Base-by-base conservation (phyloP, 345 rosid species). In the Adansonia digitata region DNA sequence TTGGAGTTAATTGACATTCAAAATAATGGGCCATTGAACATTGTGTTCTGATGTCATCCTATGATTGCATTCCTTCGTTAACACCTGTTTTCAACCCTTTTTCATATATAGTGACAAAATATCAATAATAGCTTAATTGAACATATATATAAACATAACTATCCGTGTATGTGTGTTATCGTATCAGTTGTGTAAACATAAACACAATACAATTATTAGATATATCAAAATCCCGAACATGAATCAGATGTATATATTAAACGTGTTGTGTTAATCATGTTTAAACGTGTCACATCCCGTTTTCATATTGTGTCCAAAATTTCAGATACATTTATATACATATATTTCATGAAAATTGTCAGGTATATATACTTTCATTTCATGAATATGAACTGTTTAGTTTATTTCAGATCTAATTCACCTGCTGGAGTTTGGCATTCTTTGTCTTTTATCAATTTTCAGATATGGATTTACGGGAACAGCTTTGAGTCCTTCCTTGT, bases 381-480 rank as follows among this genome's bases (percentile, higher is more conserved):
- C n/a, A n/a, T n/a, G n/a, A 42, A 34, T 2, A 35, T 55, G 20
- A 20, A 39, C 13, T 57, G 26, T 40, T 65, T 29, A 31, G 22
- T 76, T 43, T 43, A 9, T 43, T 12, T 43, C 17, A 43, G 48
- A 43, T 43, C 11, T 49, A 49, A 49, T 49, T 49, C 5, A 5
- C 42, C 49, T 8, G 45, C 65, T 49, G 22, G 55, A 49, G 55
- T 45, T 60, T 22, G n/a, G 34, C 62, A 39, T 42, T 22, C 26
- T 24, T 75, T 26, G 71, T 24, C 20, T 29, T 66, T 43, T 78
- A 66, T 73, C 42, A 45, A 62, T 78, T 80, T n/a, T 77, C 88
- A 95, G 99, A 76, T 95, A 80, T 95, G 99, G 98, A 90, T 95
- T 24, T 95, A 95, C 51, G 99, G 99, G 42, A 95, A 84, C 91